These are phyloP conservation scores for Ustilago sp. DNA, from an alignment of 1,284 basidiomycete species.

Conservation along the genomic window DNA sequence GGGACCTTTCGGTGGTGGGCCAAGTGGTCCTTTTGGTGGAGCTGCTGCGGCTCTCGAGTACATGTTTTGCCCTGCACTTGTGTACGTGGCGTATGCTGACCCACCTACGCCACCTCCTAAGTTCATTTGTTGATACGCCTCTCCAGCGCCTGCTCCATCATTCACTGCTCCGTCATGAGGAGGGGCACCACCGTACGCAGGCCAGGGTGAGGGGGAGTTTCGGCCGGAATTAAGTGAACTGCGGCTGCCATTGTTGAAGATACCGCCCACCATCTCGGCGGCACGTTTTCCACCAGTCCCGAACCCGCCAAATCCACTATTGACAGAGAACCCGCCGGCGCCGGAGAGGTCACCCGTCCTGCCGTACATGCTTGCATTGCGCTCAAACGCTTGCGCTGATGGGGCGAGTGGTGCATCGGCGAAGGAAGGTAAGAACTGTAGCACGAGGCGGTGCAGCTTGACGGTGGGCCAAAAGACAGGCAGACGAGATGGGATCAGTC, in stretches of 20 bases:
- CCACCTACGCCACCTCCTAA: slow-evolving; percentile 13
- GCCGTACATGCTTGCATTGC: slow-evolving; percentile 34
- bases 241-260: slow-evolving; percentile 41
- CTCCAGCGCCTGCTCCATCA: slow-evolving; percentile 5
- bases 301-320: slow-evolving; percentile 43
- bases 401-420: slow-evolving; percentile 28
- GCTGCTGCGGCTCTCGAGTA: slow-evolving; percentile 24
- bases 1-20: slow-evolving; percentile 38
- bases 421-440: slow-evolving; percentile 27
- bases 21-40: slow-evolving; percentile 14
- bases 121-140: slow-evolving; percentile 14
- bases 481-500: slow-evolving; percentile 59
- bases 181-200: slow-evolving; percentile 19
- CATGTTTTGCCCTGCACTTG: slow-evolving; percentile 32
- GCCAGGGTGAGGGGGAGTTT: slow-evolving; percentile 33
- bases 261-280: slow-evolving; percentile 53
- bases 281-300: slow-evolving; percentile 43
- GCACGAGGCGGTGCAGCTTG: slow-evolving; percentile 40
- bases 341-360: slow-evolving; percentile 13
- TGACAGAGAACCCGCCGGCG: slow-evolving; percentile 28
- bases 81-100: slow-evolving; percentile 30
- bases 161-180: slow-evolving; percentile 13
- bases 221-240: slow-evolving; percentile 27
- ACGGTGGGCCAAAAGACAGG: slow-evolving; percentile 67
- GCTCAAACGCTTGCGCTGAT: slow-evolving; percentile 37